These are phyloP conservation scores for Zygoascus tannicola DNA, from an alignment of 805 yeast genomes.

Conservation along the genomic window DNA sequence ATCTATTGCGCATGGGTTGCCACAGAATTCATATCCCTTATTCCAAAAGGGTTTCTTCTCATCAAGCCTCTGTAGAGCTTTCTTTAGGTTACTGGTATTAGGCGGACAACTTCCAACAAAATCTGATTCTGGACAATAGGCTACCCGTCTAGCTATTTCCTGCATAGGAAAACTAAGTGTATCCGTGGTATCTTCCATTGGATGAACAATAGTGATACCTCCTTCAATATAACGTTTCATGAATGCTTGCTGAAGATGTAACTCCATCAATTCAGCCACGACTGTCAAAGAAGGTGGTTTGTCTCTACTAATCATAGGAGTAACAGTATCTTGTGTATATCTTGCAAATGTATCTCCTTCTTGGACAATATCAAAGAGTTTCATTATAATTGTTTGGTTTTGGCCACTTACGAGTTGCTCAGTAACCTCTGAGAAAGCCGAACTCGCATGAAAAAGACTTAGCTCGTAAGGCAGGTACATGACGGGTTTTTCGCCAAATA, in stretches of 20 bases:
- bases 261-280: constrained; percentile 20
- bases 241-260: constrained; percentile 22
- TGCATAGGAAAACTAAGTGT: constrained; percentile 14
- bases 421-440: too few species aligned
- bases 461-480: background rate
- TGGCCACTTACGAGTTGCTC: too few species aligned
- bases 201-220: constrained; percentile 18
- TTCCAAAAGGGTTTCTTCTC: background rate
- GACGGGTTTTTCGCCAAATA: constrained; percentile 12
- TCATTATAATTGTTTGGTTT: background rate
- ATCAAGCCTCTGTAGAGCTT: background rate
- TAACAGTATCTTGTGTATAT: constrained; percentile 17
- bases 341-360: constrained; percentile 15
- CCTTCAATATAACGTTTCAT: constrained; percentile 14
- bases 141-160: constrained; percentile 16
- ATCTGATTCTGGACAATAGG: constrained; percentile 16
- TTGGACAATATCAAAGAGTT: constrained; percentile 6
- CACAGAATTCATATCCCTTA: constrained; percentile 8
- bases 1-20: constrained; percentile 12
- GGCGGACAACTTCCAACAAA: constrained; percentile 21
- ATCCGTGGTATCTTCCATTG: constrained; percentile 12
- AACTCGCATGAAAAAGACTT: background rate
- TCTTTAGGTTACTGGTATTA: constrained; percentile 4
- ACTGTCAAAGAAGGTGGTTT: constrained; percentile 3
- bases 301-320: constrained; percentile 7